These are phyloP conservation scores for Penicillium sp. DNA, from an alignment of 2,329 filamentous ascomycete species.

Conservation along the genomic window DNA sequence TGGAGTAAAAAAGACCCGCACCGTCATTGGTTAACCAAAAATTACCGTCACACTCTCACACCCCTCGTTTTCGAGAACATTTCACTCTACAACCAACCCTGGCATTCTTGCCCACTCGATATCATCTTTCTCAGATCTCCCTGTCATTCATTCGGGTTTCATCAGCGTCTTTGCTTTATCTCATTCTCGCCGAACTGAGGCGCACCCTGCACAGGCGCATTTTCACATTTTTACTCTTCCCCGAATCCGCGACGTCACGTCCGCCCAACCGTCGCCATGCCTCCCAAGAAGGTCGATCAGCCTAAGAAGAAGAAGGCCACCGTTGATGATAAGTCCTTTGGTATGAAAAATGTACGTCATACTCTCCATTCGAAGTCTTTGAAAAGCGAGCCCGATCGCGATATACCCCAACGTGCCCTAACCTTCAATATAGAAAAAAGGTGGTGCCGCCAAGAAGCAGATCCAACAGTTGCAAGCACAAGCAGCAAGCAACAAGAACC, in stretches of 20 bases:
- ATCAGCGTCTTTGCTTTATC: constrained; percentile 19
- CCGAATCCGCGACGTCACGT: constrained; percentile 14
- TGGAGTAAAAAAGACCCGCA: constrained; percentile 5
- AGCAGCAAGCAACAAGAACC: constrained; percentile 70
- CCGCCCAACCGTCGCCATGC: constrained; percentile 42
- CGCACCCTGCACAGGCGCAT: constrained; percentile 19
- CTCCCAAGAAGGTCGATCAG: constrained; percentile 48
- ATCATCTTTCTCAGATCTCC: constrained; percentile 8
- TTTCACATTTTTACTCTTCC: constrained; percentile 19
- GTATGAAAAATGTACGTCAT: constrained; percentile 83
- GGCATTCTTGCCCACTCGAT: constrained; percentile 9
- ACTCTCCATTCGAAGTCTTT: neutral
- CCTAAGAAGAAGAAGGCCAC: constrained; percentile 51
- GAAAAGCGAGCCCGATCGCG: neutral
- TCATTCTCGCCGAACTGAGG: constrained; percentile 5
- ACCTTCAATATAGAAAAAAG: constrained; percentile 69
- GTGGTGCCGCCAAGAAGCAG: constrained; percentile 80
- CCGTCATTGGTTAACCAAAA: constrained; percentile 13
- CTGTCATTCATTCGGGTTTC: constrained; percentile 17
- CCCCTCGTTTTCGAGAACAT: constrained; percentile 12
- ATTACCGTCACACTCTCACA: constrained; percentile 11
- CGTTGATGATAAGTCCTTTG: constrained; percentile 95
- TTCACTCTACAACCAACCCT: constrained; percentile 9
- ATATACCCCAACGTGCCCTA: constrained; percentile 15
- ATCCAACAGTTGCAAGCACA: constrained; percentile 81